Percentiles rank a stretch among this genome's conserved stretches.
Evolutionary conservation across 2,329 filamentous ascomycete species (phyloP).

Genomic region (Atkinsonella hypoxylon): DNA sequence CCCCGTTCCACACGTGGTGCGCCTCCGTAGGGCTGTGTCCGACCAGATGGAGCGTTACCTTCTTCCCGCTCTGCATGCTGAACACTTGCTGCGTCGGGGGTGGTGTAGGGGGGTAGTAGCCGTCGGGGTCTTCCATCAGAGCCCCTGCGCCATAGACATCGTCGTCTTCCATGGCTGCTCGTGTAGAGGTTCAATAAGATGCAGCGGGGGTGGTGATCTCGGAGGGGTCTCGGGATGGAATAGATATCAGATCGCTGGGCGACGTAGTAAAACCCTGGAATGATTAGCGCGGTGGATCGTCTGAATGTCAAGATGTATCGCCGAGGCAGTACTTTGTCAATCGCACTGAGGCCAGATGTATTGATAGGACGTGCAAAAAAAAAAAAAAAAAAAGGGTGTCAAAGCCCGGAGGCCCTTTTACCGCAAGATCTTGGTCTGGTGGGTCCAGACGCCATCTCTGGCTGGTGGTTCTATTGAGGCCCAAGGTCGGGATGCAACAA

Average conservation of each 20-base stretch:
- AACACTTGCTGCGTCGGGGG: slow-evolving; percentile 63
- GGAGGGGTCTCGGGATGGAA: too few species aligned
- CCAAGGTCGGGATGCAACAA: too few species aligned
- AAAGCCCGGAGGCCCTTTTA: not conserved
- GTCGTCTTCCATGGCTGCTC: slow-evolving; percentile 16
- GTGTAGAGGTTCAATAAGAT: not conserved
- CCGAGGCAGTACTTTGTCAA: too few species aligned
- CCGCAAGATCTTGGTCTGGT: not conserved
- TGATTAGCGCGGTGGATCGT: too few species aligned
- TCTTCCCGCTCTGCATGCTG: slow-evolving; percentile 52
- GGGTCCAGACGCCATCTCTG: not conserved
- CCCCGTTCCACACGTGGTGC: slow-evolving; percentile 85
- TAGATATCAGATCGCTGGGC: too few species aligned
- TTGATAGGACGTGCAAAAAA: not conserved
- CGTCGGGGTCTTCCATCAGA: slow-evolving; percentile 72
- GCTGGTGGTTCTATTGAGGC: not conserved
- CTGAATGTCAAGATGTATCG: too few species aligned
- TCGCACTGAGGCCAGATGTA: not conserved
- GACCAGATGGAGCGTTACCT: slow-evolving; percentile 64
- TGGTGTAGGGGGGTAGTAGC: slow-evolving; percentile 68
- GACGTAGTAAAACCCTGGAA: too few species aligned
- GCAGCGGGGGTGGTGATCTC: not conserved
- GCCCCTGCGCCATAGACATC: slow-evolving; percentile 27
- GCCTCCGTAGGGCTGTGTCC: slow-evolving; percentile 84
- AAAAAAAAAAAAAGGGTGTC: too few species aligned